A percentile compares a stretch with the other conserved stretches of the same genome.
These are phyloP conservation scores for Fusarium guadeloupense DNA, from an alignment of 2,329 filamentous ascomycete species.

Conservation along the genomic window DNA sequence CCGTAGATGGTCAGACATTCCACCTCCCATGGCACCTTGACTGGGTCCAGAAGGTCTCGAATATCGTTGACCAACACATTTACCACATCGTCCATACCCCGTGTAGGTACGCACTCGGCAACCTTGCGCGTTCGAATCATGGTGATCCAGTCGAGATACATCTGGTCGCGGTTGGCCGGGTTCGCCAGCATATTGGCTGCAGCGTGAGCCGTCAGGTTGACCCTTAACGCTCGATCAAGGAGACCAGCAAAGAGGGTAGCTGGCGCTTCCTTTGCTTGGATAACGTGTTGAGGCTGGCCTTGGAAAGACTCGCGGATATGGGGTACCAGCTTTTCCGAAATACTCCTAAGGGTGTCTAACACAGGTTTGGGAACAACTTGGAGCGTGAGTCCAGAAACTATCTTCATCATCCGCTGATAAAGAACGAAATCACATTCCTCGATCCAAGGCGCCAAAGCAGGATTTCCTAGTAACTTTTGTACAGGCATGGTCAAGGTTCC, in stretches of 20 bases:
- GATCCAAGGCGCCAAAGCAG: conserved; percentile 88
- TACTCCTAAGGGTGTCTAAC: conserved; percentile 85
- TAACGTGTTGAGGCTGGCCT: conserved; percentile 83
- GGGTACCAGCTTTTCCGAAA: conserved; percentile 80
- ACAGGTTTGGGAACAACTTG: conserved; percentile 92
- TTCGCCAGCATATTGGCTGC: conserved; percentile 92
- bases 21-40: conserved; percentile 71
- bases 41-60: conserved; percentile 74
- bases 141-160: conserved; percentile 91
- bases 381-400: conserved; percentile 86
- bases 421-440: conserved; percentile 94
- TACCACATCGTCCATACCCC: conserved; percentile 73
- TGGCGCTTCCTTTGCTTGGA: conserved; percentile 86
- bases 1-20: conserved; percentile 70
- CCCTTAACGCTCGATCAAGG: conserved; percentile 85
- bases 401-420: conserved; percentile 96
- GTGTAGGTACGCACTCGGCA: conserved; percentile 69
- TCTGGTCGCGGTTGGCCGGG: conserved; percentile 88
- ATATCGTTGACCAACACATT: conserved; percentile 72
- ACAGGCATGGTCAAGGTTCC: conserved; percentile 97
- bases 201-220: conserved; percentile 93
- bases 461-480: conserved; percentile 87
- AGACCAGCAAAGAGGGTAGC: conserved; percentile 89
- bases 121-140: conserved; percentile 70
- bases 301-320: conserved; percentile 89